These are phyloP conservation scores for Phytophthora palmivora DNA, from an alignment of 352 stramenopile genomes.

Conservation along the genomic window DNA sequence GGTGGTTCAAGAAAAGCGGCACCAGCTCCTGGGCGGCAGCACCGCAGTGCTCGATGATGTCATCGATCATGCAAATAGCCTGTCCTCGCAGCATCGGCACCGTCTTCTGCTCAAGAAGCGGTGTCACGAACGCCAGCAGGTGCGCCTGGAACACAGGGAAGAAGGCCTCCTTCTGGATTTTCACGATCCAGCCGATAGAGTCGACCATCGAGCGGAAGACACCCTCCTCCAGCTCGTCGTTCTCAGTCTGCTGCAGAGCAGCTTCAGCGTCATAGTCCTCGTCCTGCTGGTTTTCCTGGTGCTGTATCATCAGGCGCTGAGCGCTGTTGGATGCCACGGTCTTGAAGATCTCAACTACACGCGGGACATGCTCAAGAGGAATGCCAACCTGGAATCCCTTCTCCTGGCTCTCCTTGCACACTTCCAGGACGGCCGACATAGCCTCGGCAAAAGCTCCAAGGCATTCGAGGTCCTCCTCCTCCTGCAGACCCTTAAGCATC, in stretches of 20 bases:
- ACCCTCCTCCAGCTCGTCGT: slow-evolving; percentile 76
- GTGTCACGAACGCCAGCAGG: slow-evolving; percentile 69
- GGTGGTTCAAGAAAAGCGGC: slow-evolving; percentile 72
- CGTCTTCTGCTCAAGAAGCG: slow-evolving; percentile 67
- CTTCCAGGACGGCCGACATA: slow-evolving; percentile 74
- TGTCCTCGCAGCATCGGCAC: slow-evolving; percentile 76
- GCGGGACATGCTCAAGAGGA: slow-evolving; percentile 71
- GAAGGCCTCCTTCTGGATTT: slow-evolving; percentile 80
- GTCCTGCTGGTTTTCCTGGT: slow-evolving; percentile 75
- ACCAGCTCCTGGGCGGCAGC: slow-evolving; percentile 71
- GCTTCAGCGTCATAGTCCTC: slow-evolving; percentile 86
- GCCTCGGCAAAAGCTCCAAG: slow-evolving; percentile 79
- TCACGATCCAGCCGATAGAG: slow-evolving; percentile 87
- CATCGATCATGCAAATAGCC: slow-evolving; percentile 90
- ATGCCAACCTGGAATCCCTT: slow-evolving; percentile 77
- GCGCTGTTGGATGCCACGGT: slow-evolving; percentile 71
- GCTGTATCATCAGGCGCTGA: slow-evolving; percentile 61
- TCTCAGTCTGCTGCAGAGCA: slow-evolving; percentile 73
- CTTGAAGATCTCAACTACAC: slow-evolving; percentile 78
- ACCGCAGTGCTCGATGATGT: slow-evolving; percentile 89
- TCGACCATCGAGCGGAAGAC: slow-evolving; percentile 86
- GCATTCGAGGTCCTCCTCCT: slow-evolving; percentile 83
- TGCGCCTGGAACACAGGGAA: slow-evolving; percentile 81
- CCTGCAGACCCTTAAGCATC: slow-evolving; percentile 73
- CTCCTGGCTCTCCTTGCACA: slow-evolving; percentile 84